Conservation (phyloP, 2,329 filamentous ascomycete genomes). For the Cordyceps fumosorosea region DNA sequence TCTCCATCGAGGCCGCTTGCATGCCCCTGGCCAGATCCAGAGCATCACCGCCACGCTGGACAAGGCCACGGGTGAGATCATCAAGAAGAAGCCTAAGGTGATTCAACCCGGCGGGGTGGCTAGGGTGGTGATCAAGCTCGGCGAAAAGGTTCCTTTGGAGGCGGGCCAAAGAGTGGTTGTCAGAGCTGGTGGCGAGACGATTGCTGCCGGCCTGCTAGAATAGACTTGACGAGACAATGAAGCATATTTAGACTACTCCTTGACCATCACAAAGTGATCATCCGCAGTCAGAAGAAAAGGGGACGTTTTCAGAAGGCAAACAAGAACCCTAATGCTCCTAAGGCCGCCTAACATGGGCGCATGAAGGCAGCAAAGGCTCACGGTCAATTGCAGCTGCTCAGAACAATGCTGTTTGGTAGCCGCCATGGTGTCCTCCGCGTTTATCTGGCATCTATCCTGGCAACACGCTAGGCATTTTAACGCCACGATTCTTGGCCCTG, state of each 20-base stretch:
- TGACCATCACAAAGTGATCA: no score
- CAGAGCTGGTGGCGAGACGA: constrained; percentile 70
- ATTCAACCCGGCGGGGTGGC: constrained; percentile 75
- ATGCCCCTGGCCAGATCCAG: constrained; percentile 68
- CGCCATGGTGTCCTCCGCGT: no score
- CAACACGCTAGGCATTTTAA: no score
- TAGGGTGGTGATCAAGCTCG: constrained; percentile 67
- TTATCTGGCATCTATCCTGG: no score
- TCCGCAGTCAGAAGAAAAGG: no score
- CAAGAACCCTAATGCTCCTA: no score
- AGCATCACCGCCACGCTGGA: constrained; percentile 69
- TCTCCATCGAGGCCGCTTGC: constrained; percentile 77
- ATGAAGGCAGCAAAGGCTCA: no score
- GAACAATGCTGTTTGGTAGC: no score
- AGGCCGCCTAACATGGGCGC: no score
- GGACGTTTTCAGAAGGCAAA: no score
- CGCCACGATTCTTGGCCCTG: no score
- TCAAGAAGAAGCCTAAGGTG: constrained; percentile 80
- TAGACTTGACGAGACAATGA: constrained; percentile 24
- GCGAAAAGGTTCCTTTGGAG: constrained; percentile 71
- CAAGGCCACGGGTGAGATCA: constrained; percentile 65
- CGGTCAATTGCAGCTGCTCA: no score
- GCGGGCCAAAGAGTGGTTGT: constrained; percentile 74
- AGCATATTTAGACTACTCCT: background rate
- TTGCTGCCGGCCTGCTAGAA: constrained; percentile 83